Evolutionary conservation across 2,329 filamentous ascomycete species (phyloP), one percentile per base, ranked within the genome.

Genomic region (Zasmidium cellare): DNA sequence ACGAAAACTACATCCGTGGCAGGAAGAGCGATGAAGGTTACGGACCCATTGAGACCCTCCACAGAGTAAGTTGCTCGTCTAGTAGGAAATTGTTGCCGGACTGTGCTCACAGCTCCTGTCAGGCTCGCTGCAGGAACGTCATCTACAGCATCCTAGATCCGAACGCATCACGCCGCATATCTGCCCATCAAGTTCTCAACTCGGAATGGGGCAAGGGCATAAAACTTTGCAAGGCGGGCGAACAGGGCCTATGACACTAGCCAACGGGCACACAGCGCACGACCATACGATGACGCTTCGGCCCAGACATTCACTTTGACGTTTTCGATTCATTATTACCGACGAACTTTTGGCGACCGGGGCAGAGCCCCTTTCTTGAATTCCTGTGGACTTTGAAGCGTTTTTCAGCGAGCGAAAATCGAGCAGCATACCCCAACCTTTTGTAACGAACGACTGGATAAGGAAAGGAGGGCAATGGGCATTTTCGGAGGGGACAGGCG

Each of bases 151-250:
- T 99, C 64, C 84, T 99, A 47, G 94, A 99, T 72, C 94, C 94
- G 25, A 97, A 96, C 73, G 92, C 94, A 23, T 85, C 85, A 57
- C 89, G 94, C 64, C 91, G 94, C 67, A 93, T 99, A 73, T 97
- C 92, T 25, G 93, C 94, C 58, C 93, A 92, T 44, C 94, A 99
- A 78, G 91, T 97, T 57, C 86, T 99, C 70, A 96, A 96, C 77
- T 97, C 93, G 3, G 94, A 99, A 79, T 99, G 94, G 94, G 92
- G 94, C 66, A 90, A 94, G 67, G 93, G 97, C 76, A 97, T 97
- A 76, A 96, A 92, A 78, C 84, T 97, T 57, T 99, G 94, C 80
- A 94, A 92, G 77, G 93, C 94, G 60, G 94, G 93, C 66, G 91
- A 97, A 77, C 92, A 97, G 82, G 94, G 94, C 57, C 87, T 96